These are phyloP conservation scores for Zasmidium citrigriseum DNA, from an alignment of 2,329 filamentous ascomycete genomes.

Conservation along the genomic window DNA sequence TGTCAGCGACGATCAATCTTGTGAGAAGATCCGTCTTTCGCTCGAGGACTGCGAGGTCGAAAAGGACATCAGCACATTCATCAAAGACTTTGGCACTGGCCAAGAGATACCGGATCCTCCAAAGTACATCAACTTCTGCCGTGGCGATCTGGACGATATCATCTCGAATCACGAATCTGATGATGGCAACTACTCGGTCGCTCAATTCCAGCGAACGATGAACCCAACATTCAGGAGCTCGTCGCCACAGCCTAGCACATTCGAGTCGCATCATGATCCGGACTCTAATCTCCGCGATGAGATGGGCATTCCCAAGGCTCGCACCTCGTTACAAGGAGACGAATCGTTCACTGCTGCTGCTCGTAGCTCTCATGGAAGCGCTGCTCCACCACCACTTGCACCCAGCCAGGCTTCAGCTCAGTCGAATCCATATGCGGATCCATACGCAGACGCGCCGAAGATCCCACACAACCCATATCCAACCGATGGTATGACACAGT, in stretches of 20 bases:
- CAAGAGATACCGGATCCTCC: slow-evolving; percentile 97
- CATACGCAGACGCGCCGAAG: slow-evolving; percentile 64
- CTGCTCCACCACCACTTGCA: slow-evolving; percentile 25
- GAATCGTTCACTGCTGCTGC: slow-evolving; percentile 30
- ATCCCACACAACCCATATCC: slow-evolving; percentile 93
- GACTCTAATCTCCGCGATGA: slow-evolving; percentile 71
- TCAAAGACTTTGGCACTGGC: slow-evolving; percentile 83
- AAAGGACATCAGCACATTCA: slow-evolving; percentile 88
- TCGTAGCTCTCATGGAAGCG: slow-evolving; percentile 32
- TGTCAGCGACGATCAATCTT: slow-evolving; percentile 91
- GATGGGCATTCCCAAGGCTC: slow-evolving; percentile 55
- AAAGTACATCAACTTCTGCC: slow-evolving; percentile 98
- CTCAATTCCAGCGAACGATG: slow-evolving; percentile 91
- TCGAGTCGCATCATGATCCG: slow-evolving; percentile 88
- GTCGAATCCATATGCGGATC: slow-evolving; percentile 41
- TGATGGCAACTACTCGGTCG: slow-evolving; percentile 88
- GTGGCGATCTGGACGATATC: slow-evolving; percentile 78
- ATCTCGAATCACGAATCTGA: slow-evolving; percentile 76
- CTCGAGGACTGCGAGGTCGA: slow-evolving; percentile 96
- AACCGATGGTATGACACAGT: slow-evolving; percentile 95
- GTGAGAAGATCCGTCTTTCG: slow-evolving; percentile 91
- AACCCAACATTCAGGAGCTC: slow-evolving; percentile 96
- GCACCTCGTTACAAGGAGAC: slow-evolving; percentile 33
- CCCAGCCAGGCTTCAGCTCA: slow-evolving; percentile 25
- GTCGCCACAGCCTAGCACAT: slow-evolving; percentile 90